Evolutionary conservation across 2,329 filamentous ascomycete species (phyloP).

Genomic region (Pseudohalonectria lignicola): DNA sequence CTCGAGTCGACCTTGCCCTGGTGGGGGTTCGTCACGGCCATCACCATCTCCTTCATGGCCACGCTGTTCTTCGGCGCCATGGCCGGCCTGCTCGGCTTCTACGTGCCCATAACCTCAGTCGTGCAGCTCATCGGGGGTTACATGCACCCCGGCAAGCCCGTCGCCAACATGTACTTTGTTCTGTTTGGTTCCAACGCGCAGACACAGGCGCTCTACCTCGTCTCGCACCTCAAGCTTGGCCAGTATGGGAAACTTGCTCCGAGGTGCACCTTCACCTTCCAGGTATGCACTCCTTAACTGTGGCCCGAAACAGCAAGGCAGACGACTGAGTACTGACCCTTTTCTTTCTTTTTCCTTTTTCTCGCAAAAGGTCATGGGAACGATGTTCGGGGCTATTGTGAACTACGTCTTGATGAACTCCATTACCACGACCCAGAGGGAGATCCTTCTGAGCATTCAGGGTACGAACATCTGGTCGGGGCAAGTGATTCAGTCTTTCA

Average conservation of each 20-base stretch:
- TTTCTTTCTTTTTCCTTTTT: neutral
- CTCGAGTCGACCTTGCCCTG: constrained; percentile 23
- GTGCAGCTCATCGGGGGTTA: constrained; percentile 37
- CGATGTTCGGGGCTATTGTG: constrained; percentile 21
- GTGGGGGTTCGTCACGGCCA: constrained; percentile 29
- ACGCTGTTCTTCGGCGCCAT: constrained; percentile 26
- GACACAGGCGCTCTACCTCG: constrained; percentile 18
- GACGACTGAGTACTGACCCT: too few species aligned
- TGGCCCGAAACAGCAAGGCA: too few species aligned
- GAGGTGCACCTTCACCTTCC: constrained; percentile 30
- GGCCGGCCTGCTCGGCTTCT: constrained; percentile 25
- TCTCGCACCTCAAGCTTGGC: constrained; percentile 23
- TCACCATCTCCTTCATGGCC: constrained; percentile 21
- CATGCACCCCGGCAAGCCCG: constrained; percentile 24
- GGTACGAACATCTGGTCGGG: constrained; percentile 29
- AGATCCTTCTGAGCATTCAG: constrained; percentile 21
- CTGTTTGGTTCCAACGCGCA: constrained; percentile 20
- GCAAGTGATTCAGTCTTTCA: constrained; percentile 24
- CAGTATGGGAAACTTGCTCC: constrained; percentile 26
- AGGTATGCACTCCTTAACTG: constrained; percentile 19
- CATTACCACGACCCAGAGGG: constrained; percentile 22
- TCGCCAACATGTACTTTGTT: constrained; percentile 33
- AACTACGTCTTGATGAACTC: constrained; percentile 33
- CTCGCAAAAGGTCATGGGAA: constrained; percentile 14
- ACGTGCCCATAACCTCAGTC: constrained; percentile 20